Conservation (phyloP, 2,329 filamentous ascomycete genomes). For the Fusarium floridanum region DNA sequence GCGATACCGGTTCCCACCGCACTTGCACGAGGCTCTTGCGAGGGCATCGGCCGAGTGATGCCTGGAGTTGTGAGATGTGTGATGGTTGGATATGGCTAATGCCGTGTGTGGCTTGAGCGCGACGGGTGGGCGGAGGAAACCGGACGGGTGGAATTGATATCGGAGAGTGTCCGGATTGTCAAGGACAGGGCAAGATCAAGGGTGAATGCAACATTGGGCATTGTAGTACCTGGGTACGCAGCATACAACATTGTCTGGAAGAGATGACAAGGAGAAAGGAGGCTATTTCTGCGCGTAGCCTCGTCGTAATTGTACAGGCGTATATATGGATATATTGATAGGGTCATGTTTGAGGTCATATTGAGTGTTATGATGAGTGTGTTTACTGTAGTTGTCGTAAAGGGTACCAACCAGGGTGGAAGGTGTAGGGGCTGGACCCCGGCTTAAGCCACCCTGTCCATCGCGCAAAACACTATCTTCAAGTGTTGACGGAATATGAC, state of each 20-base stretch:
- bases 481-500: not conserved
- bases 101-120: conserved; percentile 18
- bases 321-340: conserved; percentile 9
- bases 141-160: not conserved
- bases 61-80: conserved; percentile 5
- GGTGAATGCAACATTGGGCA: conserved; percentile 7
- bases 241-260: conserved; percentile 5
- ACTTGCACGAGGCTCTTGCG: conserved; percentile 89
- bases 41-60: conserved; percentile 77
- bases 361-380: not conserved
- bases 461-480: not conserved
- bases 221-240: conserved; percentile 3
- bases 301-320: conserved; percentile 35
- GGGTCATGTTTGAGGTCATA: not conserved
- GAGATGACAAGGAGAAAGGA: conserved; percentile 5
- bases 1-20: conserved; percentile 87
- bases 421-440: not conserved
- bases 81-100: conserved; percentile 27
- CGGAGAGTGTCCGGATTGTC: conserved; percentile 12
- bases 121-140: not conserved
- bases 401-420: not conserved
- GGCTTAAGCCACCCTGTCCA: not conserved
- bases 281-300: conserved; percentile 10
- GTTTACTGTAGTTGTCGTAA: not conserved
- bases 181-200: conserved; percentile 6